Conservation (phyloP, 2,329 filamentous ascomycete genomes). For the Trichophyton verrucosum region DNA sequence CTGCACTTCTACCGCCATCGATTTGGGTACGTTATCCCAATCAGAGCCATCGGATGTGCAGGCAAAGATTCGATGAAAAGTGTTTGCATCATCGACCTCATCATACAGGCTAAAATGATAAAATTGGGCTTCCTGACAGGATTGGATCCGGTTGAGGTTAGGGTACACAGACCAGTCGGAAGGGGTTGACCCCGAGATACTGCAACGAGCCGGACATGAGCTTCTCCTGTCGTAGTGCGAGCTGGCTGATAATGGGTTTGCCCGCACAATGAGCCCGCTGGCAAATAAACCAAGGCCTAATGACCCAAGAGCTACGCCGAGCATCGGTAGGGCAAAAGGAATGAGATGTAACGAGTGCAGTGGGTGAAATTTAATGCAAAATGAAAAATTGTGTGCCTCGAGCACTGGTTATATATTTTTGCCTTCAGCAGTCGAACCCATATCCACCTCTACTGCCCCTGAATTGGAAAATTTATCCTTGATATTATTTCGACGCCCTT, state of each 20-base stretch:
- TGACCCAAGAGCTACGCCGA: neutral
- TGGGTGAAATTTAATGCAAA: neutral
- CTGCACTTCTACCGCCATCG: neutral
- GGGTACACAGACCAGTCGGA: neutral
- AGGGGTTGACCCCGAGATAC: neutral
- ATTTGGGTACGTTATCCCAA: neutral
- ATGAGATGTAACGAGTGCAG: too few relatives aligned
- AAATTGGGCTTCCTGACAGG: conserved; percentile 3
- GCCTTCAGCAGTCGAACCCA: neutral
- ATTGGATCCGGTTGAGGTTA: neutral
- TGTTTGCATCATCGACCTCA: neutral
- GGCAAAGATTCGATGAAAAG: neutral
- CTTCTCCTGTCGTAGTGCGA: neutral
- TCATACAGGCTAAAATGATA: neutral
- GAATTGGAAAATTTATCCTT: neutral
- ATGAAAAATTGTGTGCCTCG: neutral
- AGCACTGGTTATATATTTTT: neutral
- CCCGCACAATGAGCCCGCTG: neutral
- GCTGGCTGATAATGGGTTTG: neutral
- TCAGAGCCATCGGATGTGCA: neutral
- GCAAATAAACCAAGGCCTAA: neutral
- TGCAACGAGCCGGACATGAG: conserved; percentile 1
- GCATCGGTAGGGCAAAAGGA: neutral
- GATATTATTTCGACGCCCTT: neutral
- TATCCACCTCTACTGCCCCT: neutral